These are phyloP conservation scores for Neovahlkampfia damariscottae DNA, from an alignment of 78 protist genomes.

Conservation along the genomic window DNA sequence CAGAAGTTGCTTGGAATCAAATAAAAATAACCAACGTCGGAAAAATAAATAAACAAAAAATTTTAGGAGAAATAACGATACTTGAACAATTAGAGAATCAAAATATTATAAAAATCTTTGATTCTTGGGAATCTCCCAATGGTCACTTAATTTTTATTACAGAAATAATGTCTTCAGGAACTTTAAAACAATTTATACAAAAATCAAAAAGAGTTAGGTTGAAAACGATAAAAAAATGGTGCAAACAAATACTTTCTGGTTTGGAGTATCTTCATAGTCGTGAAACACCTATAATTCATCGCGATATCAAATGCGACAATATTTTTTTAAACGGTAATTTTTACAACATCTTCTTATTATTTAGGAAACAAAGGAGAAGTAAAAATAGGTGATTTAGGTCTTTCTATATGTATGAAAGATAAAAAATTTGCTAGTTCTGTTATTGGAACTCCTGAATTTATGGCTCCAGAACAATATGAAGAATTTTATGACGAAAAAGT, in stretches of 20 bases:
- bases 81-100: constrained; percentile 40
- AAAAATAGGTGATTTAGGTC: constrained; percentile 92
- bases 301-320: constrained; percentile 93
- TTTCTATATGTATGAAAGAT: constrained; percentile 30
- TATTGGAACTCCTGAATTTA: constrained; percentile 83
- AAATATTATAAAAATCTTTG: constrained; percentile 39
- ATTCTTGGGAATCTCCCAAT: constrained; percentile 32
- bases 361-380: constrained; percentile 56
- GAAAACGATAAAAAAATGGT: constrained; percentile 34
- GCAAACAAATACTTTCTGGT: constrained; percentile 68
- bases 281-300: constrained; percentile 72
- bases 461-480: constrained; percentile 89
- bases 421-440: constrained; percentile 7
- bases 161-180: constrained; percentile 81
- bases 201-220: constrained; percentile 14
- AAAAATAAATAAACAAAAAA: background rate
- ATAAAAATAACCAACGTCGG: background rate
- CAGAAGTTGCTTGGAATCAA: constrained; percentile 84
- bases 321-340: constrained; percentile 78
- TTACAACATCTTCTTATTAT: too few relatives aligned
- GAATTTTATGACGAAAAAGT: constrained; percentile 66
- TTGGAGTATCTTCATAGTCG: constrained; percentile 61
- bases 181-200: constrained; percentile 38
- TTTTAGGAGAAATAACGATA: constrained; percentile 28
- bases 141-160: constrained; percentile 55